These are phyloP conservation scores for Boletus eberwhitei DNA, from an alignment of 768 basidiomycete genomes.

Conservation along the genomic window DNA sequence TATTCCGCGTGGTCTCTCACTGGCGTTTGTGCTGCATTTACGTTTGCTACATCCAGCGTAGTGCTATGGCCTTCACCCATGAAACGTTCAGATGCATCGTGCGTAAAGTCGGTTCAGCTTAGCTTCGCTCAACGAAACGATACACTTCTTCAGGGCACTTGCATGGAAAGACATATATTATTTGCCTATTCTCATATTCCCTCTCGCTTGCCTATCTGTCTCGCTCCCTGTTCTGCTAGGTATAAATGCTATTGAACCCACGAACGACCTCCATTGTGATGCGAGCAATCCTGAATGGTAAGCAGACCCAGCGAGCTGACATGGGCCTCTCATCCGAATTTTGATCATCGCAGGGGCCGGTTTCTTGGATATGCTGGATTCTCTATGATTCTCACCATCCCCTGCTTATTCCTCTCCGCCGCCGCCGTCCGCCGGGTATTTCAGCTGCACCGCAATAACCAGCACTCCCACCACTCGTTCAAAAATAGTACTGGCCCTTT, in stretches of 20 bases:
- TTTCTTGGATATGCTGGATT: conserved; percentile 61
- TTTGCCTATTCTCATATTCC: conserved; percentile 46
- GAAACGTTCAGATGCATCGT: conserved; percentile 27
- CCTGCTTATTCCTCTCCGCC: conserved; percentile 48
- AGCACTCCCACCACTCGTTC: neutral
- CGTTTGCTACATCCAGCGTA: conserved; percentile 46
- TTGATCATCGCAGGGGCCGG: conserved; percentile 46
- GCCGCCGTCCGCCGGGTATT: conserved; percentile 13
- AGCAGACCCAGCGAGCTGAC: conserved; percentile 11
- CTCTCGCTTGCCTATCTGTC: conserved; percentile 41
- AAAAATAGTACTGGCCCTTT: neutral
- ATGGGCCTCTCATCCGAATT: conserved; percentile 1
- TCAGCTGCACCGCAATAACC: conserved; percentile 22
- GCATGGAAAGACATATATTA: conserved; percentile 46
- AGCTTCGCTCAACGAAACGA: neutral
- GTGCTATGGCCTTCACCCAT: conserved; percentile 35
- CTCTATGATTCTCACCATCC: conserved; percentile 49
- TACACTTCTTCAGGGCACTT: conserved; percentile 36
- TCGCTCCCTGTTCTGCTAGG: conserved; percentile 44
- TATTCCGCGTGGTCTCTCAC: conserved; percentile 43
- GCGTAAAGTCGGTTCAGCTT: conserved; percentile 2
- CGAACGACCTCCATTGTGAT: conserved; percentile 58
- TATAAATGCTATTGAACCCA: conserved; percentile 43
- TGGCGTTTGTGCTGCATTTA: conserved; percentile 42
- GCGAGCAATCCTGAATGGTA: conserved; percentile 57